Base-by-base conservation (phyloP, 768 basidiomycete species). In the Lentinula raphanica region DNA sequence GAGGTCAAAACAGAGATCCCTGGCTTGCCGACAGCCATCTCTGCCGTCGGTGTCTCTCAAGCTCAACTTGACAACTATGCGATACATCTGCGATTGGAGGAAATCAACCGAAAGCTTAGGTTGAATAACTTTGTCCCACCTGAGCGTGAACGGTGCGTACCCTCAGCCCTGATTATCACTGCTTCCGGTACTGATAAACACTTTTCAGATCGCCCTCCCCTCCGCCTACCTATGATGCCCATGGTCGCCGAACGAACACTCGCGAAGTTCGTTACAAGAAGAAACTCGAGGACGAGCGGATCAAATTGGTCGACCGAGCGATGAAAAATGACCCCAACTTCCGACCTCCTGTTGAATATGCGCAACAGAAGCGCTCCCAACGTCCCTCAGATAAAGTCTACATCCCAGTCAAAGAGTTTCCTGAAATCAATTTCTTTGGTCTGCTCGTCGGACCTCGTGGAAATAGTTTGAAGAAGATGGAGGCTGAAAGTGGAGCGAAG, bases 401-500 rank as follows among this genome's bases (percentile, higher is more conserved):
- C 71, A 98, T 99, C 60, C 97, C 97, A 39, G 95, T 98, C 70
- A 98, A 99, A 72, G 97, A 99, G 74, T 99, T 99, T 65, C 97
- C 97, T 1, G 96, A 98, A 75, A 98, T 99, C 79, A 99, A 99
- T 71, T 99, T 98, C 77, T 98, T 99, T 66, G 97, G 97, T 65
- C 79, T 99, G 61, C 84, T 99, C 60, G 96, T 99, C 62, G 97
- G 97, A 38, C 97, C 97, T 67, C 90, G 97, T 67, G 97, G 97
- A 46, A 98, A 99, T 71, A 95, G 95, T 76, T 76, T 98, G 81
- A 99, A 99, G 82, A 95, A 94, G 75, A 99, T 99, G 97, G 97
- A 99, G 73, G 81, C 92, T 58, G 93, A 98, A 66, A 93, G 90
- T 67, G 97, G 97, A 32, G 97, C 97, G 5, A 98, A 98, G 75